Evolutionary conservation across 371 early-diverging fungal species (phyloP).

Genomic region (Parasitella parasitica): DNA sequence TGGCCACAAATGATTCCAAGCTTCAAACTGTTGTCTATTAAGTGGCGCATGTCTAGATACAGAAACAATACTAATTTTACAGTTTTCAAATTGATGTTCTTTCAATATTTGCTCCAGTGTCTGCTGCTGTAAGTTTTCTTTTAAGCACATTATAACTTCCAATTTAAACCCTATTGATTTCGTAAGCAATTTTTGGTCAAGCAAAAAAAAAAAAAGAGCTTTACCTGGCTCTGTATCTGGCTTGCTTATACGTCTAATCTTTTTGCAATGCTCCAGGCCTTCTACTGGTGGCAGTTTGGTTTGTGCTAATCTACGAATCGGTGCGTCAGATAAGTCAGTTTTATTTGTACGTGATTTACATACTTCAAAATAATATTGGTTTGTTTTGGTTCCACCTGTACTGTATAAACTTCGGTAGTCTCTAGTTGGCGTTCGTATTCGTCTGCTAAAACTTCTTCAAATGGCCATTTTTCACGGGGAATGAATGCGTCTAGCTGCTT

Average conservation of each 20-base stretch:
- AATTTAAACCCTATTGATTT: background rate
- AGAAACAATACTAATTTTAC: slow-evolving; percentile 23
- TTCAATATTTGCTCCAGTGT: slow-evolving; percentile 8
- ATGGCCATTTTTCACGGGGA: slow-evolving; percentile 41
- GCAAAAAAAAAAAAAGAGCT: too few relatives aligned
- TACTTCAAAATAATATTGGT: slow-evolving; percentile 44
- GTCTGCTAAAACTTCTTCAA: slow-evolving; percentile 40
- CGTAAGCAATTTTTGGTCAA: background rate
- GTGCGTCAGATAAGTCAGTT: background rate
- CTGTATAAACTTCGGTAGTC: slow-evolving; percentile 38
- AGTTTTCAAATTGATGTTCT: slow-evolving; percentile 13
- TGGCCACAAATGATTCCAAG: slow-evolving; percentile 64
- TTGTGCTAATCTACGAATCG: slow-evolving; percentile 39
- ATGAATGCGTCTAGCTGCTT: background rate
- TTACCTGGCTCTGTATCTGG: slow-evolving; percentile 6
- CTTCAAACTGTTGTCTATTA: slow-evolving; percentile 57
- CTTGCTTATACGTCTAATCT: slow-evolving; percentile 32
- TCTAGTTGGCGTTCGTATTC: slow-evolving; percentile 41
- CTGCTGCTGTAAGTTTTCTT: background rate
- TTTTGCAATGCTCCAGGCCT: slow-evolving; percentile 45
- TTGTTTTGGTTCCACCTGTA: slow-evolving; percentile 40
- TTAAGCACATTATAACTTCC: slow-evolving; percentile 2
- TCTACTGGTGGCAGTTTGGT: slow-evolving; percentile 36
- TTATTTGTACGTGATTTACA: background rate
- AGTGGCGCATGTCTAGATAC: slow-evolving; percentile 52